A percentile compares a stretch with the other conserved stretches of the same genome.
Evolutionary conservation across 352 stramenopile species (phyloP).

Genomic region (Thraustochytrium striatum): DNA sequence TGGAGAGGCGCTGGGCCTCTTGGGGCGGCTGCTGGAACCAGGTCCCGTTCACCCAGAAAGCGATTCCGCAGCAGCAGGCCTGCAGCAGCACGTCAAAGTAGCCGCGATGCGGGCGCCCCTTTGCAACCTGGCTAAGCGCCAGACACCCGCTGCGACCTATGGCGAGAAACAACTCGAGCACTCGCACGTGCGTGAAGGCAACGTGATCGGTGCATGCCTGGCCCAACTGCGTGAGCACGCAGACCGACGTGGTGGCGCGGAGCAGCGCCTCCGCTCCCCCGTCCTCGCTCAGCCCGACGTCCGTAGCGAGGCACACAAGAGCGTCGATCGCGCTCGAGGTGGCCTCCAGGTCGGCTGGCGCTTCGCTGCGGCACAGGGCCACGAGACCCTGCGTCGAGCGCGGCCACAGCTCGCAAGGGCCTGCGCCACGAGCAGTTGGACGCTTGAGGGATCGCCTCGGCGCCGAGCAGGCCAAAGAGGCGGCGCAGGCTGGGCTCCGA

Average conservation of each 20-base stretch:
- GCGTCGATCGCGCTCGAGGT: no score
- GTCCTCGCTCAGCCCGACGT: no score
- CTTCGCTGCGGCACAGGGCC: no score
- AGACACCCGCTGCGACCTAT: background rate
- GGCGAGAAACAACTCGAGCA: background rate
- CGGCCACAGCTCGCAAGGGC: no score
- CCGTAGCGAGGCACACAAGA: no score
- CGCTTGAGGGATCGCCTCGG: no score
- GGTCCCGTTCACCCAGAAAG: background rate
- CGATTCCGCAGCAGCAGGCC: slow-evolving; percentile 6
- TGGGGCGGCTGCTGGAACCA: background rate
- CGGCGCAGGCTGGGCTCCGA: background rate
- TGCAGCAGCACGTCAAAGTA: slow-evolving; percentile 4
- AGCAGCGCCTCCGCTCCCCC: no score
- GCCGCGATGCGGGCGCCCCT: background rate
- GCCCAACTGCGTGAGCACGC: background rate
- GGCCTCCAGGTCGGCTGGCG: no score
- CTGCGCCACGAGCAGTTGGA: no score
- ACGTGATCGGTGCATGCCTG: background rate
- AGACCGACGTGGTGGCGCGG: background rate
- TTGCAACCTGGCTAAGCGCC: background rate
- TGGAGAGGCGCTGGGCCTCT: background rate
- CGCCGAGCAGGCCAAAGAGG: no score
- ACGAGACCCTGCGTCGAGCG: no score
- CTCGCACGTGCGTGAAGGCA: background rate